phyloP scores from a whole-genome alignment of 2,329 filamentous ascomycete genomes.

The Kalmusia sp. region DNA sequence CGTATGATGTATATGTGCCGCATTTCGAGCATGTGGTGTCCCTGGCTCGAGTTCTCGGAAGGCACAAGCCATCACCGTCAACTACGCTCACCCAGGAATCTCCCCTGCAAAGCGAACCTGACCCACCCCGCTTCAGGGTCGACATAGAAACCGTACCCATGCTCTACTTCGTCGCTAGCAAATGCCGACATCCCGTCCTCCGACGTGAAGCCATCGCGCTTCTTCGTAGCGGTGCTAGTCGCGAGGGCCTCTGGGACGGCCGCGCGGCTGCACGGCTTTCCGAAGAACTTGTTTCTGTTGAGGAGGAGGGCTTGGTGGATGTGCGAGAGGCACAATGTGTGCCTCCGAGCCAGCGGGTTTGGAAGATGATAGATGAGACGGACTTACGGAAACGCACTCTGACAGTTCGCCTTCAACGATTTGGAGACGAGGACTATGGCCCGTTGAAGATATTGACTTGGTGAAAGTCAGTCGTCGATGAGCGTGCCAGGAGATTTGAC shows the following conservation, averaged over 20 bases:
- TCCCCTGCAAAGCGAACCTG: neutral
- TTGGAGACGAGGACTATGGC: neutral
- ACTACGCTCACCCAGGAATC: too few relatives aligned
- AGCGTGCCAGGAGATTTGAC: too few relatives aligned
- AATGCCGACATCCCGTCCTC: constrained; percentile 13
- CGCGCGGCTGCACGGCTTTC: constrained; percentile 1
- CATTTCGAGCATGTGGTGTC: constrained; percentile 1
- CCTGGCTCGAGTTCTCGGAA: neutral
- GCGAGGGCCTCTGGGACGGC: constrained; percentile 19
- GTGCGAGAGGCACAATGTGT: neutral
- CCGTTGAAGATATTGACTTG: neutral
- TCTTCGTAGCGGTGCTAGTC: neutral
- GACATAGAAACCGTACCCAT: constrained; percentile 11
- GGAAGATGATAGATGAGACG: constrained; percentile 1
- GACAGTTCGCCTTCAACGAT: neutral
- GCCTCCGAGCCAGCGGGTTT: neutral
- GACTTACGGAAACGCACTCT: constrained; percentile 1
- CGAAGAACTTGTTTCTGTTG: constrained; percentile 4
- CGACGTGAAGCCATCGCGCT: constrained; percentile 14
- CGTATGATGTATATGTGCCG: neutral
- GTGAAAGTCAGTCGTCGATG: too few relatives aligned
- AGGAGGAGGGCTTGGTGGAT: constrained; percentile 6
- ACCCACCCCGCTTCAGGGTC: neutral
- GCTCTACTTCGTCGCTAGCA: constrained; percentile 7
- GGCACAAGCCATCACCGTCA: neutral